Evolutionary conservation across 2,329 filamentous ascomycete species (phyloP).

Genomic region (Teratosphaeria pseudoeucalypti): DNA sequence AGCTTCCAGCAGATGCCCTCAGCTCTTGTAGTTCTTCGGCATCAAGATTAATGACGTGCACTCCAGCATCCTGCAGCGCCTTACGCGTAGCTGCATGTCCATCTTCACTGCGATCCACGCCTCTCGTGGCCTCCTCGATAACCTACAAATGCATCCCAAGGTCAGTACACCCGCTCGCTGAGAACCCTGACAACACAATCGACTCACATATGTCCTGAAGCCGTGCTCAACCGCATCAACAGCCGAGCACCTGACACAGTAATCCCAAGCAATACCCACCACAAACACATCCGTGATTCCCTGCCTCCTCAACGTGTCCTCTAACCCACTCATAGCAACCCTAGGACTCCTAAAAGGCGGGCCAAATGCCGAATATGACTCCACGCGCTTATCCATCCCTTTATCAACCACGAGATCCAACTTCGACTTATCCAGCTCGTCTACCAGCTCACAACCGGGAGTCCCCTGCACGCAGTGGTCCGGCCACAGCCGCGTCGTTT

Average conservation of each 20-base stretch:
- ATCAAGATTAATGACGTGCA: constrained; percentile 44
- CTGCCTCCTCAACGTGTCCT: constrained; percentile 43
- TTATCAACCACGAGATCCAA: constrained; percentile 67
- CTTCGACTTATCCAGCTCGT: constrained; percentile 52
- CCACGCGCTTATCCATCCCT: constrained; percentile 60
- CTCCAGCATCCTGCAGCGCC: constrained; percentile 49
- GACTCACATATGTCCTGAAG: constrained; percentile 57
- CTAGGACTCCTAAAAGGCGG: constrained; percentile 60
- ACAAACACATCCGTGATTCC: constrained; percentile 71
- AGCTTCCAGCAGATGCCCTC: not conserved
- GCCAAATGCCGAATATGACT: constrained; percentile 92
- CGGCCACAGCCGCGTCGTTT: constrained; percentile 66
- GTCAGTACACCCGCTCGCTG: not conserved
- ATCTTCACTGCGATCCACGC: constrained; percentile 55
- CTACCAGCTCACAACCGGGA: constrained; percentile 60
- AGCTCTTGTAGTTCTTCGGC: not conserved
- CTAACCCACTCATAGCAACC: constrained; percentile 53
- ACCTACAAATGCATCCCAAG: not conserved
- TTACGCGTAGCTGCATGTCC: constrained; percentile 38
- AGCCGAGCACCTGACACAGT: constrained; percentile 76
- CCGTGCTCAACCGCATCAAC: constrained; percentile 66
- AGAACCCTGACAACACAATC: not conserved
- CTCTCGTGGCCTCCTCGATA: constrained; percentile 65
- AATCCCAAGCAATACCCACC: constrained; percentile 79
- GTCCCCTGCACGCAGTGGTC: constrained; percentile 75